A percentile compares a stretch with the other conserved stretches of the same genome.
Evolutionary conservation across 2,329 filamentous ascomycete genomes (phyloP).

Genomic region (Colletotrichum eleusines): DNA sequence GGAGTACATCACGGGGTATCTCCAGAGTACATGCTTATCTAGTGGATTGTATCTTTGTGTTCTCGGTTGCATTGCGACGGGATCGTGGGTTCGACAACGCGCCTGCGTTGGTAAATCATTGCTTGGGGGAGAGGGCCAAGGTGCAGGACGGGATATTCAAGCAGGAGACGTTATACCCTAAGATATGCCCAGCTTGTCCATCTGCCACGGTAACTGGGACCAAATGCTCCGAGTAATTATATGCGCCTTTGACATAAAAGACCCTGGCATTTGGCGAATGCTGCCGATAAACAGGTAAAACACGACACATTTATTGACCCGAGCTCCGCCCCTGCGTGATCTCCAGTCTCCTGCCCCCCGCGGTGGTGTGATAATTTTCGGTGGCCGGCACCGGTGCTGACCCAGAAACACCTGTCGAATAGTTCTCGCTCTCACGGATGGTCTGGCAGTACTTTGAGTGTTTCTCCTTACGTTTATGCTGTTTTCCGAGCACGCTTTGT

Average conservation of each 20-base stretch:
- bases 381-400: constrained; percentile 8
- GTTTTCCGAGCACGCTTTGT: neutral
- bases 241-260: too few species aligned
- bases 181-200: constrained; percentile 28
- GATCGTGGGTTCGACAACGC: constrained; percentile 24
- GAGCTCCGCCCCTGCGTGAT: constrained; percentile 9
- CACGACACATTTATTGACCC: neutral
- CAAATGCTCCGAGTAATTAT: constrained; percentile 7
- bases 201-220: constrained; percentile 18
- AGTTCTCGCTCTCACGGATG: neutral
- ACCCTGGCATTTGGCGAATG: constrained; percentile 12
- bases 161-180: constrained; percentile 37
- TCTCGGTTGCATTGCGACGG: constrained; percentile 31
- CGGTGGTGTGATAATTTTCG: constrained; percentile 18
- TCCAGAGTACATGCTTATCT: constrained; percentile 8
- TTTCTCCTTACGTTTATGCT: neutral
- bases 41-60: constrained; percentile 1
- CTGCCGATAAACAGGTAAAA: neutral
- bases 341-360: neutral
- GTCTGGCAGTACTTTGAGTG: neutral
- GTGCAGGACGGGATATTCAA: constrained; percentile 31
- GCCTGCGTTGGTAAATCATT: constrained; percentile 15
- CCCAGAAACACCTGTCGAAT: neutral
- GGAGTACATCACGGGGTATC: constrained; percentile 6
- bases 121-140: constrained; percentile 20